These are phyloP conservation scores for Firmiana major DNA, from an alignment of 345 rosid species.

Conservation along the genomic window DNA sequence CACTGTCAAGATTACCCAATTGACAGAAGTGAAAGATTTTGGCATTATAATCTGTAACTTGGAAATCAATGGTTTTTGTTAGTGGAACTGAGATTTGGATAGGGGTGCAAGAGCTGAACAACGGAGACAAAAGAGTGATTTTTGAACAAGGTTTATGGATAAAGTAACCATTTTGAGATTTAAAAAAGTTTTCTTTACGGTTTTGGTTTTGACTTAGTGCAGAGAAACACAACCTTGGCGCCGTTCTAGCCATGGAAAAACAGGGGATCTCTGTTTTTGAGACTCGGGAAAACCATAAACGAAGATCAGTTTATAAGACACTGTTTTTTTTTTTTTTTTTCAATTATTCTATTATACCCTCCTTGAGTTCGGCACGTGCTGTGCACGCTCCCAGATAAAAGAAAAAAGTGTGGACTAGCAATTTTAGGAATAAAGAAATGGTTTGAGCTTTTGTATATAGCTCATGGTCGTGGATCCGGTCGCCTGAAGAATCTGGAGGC, in stretches of 20 bases:
- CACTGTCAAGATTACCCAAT: conserved; percentile 38
- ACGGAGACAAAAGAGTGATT: conserved; percentile 14
- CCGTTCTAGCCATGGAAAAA: conserved; percentile 33
- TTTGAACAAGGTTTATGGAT: conserved; percentile 25
- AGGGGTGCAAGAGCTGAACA: conserved; percentile 16
- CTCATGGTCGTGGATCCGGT: conserved; percentile 16
- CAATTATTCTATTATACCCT: background rate
- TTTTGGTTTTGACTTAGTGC: conserved; percentile 14
- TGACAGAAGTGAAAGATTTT: conserved; percentile 36
- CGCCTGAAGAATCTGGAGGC: conserved; percentile 17
- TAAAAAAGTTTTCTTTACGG: conserved; percentile 14
- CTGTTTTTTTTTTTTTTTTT: background rate
- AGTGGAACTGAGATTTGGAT: conserved; percentile 20
- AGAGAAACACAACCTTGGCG: conserved; percentile 21
- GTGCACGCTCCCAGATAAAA: conserved; percentile 11
- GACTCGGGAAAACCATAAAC: conserved; percentile 18
- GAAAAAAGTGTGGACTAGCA: conserved; percentile 17
- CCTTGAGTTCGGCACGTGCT: background rate
- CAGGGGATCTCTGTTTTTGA: conserved; percentile 1
- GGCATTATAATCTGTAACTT: conserved; percentile 26
- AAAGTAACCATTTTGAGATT: conserved; percentile 20
- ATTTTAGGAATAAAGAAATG: background rate
- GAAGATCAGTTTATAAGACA: background rate
- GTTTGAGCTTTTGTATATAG: background rate
- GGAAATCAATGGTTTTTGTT: conserved; percentile 10